Percentiles rank a stretch among this genome's conserved stretches.
Conservation (phyloP, 768 basidiomycete genomes). For the Rhodotorula graminis region DNA sequence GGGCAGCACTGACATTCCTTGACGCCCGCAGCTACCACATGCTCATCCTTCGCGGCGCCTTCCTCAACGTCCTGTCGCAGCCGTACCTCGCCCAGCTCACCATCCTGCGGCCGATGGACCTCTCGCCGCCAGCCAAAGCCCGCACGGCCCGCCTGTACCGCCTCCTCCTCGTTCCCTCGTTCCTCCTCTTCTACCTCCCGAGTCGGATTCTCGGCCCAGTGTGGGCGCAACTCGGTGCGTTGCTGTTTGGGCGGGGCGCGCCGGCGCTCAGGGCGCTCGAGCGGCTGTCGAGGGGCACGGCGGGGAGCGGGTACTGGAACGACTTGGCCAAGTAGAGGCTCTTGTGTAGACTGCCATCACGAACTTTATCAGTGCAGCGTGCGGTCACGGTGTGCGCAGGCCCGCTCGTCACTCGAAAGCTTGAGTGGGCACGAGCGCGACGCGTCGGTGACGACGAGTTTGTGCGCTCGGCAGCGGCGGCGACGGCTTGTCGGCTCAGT, state of each 20-base stretch:
- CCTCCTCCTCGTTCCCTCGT: slow-evolving; percentile 39
- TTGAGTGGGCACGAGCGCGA: no score
- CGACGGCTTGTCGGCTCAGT: no score
- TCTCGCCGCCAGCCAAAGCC: slow-evolving; percentile 21
- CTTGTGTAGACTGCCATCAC: no score
- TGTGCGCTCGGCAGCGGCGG: no score
- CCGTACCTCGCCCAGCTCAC: slow-evolving; percentile 25
- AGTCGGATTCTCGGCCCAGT: neutral
- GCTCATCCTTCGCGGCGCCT: slow-evolving; percentile 18
- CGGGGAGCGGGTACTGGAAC: neutral
- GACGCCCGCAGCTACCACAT: slow-evolving; percentile 12
- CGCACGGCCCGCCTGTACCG: slow-evolving; percentile 38
- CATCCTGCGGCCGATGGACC: slow-evolving; percentile 19
- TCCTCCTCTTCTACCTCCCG: slow-evolving; percentile 47
- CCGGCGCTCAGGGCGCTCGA: neutral
- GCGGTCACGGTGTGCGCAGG: no score
- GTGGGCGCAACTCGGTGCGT: neutral
- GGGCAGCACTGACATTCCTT: neutral
- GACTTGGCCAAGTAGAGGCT: neutral
- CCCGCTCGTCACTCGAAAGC: no score
- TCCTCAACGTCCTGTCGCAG: slow-evolving; percentile 24
- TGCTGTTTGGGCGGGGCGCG: neutral
- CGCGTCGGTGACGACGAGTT: no score
- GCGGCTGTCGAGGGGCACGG: neutral
- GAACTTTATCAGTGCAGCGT: no score